Conservation (phyloP, 2,329 filamentous ascomycete genomes). For the Clarireedia sp. region DNA sequence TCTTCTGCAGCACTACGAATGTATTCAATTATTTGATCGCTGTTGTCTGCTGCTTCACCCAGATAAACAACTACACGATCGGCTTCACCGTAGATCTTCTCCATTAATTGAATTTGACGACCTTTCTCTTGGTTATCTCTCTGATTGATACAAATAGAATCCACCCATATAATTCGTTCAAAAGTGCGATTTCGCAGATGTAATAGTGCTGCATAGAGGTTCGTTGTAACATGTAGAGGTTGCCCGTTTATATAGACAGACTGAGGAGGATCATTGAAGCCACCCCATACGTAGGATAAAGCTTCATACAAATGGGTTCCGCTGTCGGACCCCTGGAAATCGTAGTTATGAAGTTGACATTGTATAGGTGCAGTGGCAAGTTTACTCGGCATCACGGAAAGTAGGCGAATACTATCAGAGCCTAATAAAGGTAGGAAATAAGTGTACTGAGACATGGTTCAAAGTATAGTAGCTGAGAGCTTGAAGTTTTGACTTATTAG, state of each 20-base stretch:
- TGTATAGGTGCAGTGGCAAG: not conserved
- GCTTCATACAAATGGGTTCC: not conserved
- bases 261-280: accelerated
- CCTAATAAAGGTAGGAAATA: not conserved
- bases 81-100: not conserved
- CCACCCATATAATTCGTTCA: not conserved
- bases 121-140: accelerated
- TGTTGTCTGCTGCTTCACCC: not conserved
- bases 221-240: not conserved
- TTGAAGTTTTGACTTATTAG: too few relatives aligned
- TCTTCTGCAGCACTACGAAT: not conserved
- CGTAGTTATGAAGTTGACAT: not conserved
- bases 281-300: not conserved
- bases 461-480: too few relatives aligned
- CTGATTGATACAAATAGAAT: not conserved
- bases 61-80: not conserved
- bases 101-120: not conserved
- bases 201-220: not conserved
- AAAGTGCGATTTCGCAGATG: not conserved
- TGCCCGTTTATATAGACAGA: not conserved
- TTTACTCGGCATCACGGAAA: not conserved
- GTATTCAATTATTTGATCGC: not conserved
- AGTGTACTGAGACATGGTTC: not conserved
- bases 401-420: not conserved
- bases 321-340: not conserved